phyloP scores from a whole-genome alignment of 2,329 filamentous ascomycete species.

The Ophiostoma sp. region DNA sequence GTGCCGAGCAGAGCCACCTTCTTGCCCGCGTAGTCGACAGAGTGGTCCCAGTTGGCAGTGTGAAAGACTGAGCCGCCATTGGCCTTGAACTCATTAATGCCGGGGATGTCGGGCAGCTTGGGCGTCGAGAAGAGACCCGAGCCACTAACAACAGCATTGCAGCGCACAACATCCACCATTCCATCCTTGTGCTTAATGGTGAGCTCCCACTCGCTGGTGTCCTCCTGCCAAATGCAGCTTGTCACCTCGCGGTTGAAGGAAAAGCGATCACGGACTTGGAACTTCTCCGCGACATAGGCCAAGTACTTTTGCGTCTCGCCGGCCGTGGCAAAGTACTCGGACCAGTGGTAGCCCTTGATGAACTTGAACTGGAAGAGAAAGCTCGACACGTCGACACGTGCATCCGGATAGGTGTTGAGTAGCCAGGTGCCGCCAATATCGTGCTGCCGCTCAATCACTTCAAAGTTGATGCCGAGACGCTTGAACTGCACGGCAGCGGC shows the following conservation, averaged over 20 bases:
- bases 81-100: neutral
- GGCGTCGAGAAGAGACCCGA: neutral
- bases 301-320: neutral
- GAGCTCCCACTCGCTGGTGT: neutral
- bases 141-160: neutral
- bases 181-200: neutral
- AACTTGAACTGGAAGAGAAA: conserved; percentile 3
- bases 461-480: neutral
- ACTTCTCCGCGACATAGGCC: neutral
- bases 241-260: neutral
- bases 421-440: neutral
- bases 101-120: neutral
- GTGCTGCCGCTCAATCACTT: neutral
- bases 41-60: neutral
- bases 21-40: neutral
- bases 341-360: conserved; percentile 1
- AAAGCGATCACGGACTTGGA: neutral
- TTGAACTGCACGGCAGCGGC: neutral
- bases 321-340: neutral
- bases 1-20: neutral
- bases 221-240: neutral
- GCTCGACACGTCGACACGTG: neutral
- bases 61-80: neutral
- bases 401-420: neutral
- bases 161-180: neutral